Conservation (phyloP, 345 rosid species). For the Gossypium bickii region DNA sequence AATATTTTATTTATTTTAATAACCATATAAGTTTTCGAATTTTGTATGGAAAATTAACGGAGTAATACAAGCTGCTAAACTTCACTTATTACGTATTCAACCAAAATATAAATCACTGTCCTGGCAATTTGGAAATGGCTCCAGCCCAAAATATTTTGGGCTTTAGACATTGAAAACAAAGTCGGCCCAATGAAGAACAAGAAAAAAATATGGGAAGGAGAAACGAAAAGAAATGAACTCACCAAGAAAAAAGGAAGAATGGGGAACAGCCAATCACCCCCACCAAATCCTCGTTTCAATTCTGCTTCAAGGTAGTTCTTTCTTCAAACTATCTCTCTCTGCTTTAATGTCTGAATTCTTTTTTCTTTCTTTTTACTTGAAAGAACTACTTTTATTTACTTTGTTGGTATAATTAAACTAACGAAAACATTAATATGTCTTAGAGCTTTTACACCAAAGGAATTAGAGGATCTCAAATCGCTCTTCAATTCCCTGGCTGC, state of each 20-base stretch:
- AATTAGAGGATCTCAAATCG: slow-evolving; percentile 61
- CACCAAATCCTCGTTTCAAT: slow-evolving; percentile 34
- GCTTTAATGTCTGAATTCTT: neutral
- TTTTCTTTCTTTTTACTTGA: neutral
- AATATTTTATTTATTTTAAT: neutral
- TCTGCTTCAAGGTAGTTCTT: slow-evolving; percentile 28
- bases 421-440: neutral
- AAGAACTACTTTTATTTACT: neutral
- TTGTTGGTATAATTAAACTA: neutral
- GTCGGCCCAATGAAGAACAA: neutral
- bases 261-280: slow-evolving; percentile 35
- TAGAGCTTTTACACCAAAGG: slow-evolving; percentile 67
- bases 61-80: too few species aligned
- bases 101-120: neutral
- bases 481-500: slow-evolving; percentile 60
- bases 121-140: neutral
- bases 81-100: too few species aligned
- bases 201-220: neutral
- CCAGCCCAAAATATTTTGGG: neutral
- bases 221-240: slow-evolving; percentile 1
- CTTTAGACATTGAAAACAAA: neutral
- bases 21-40: too few species aligned
- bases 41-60: too few species aligned
- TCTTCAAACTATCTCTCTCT: neutral
- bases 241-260: neutral